These are phyloP conservation scores for Smallanthus sonchifolius DNA, from an alignment of 129 eudicot genomes.

Conservation along the genomic window DNA sequence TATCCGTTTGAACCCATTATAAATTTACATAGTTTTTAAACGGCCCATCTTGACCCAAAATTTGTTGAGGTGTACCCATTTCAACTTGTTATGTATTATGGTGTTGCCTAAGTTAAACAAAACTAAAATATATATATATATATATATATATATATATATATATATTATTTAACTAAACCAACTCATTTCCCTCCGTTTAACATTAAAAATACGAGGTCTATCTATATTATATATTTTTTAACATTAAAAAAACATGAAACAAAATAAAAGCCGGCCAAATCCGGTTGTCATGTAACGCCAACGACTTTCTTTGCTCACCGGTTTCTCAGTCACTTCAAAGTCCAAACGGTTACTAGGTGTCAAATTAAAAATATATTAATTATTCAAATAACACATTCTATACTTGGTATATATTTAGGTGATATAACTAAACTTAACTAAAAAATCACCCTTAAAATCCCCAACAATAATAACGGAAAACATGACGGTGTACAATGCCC, in stretches of 20 bases:
- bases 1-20: too few species aligned
- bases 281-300: slow-evolving; percentile 36
- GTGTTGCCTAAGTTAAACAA: too few species aligned
- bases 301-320: slow-evolving; percentile 27
- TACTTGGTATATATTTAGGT: not conserved
- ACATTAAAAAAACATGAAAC: not conserved
- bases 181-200: not conserved
- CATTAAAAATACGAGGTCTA: too few species aligned
- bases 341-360: not conserved
- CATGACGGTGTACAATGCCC: slow-evolving; percentile 34
- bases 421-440: not conserved
- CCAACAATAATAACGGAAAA: slow-evolving; percentile 15
- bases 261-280: slow-evolving; percentile 29
- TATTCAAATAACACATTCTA: not conserved
- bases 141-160: too few species aligned
- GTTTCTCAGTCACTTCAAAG: slow-evolving; percentile 4
- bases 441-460: not conserved
- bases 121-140: too few species aligned
- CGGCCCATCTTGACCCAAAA: too few species aligned
- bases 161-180: too few species aligned
- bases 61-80: too few species aligned
- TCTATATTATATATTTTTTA: not conserved
- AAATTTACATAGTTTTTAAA: too few species aligned
- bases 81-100: too few species aligned
- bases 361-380: slow-evolving; percentile 1